Evolutionary conservation across 495 filamentous ascomycete genomes (phyloP), one percentile per base, ranked within the genome.

Genomic region (Aspergillus kassunensis): DNA sequence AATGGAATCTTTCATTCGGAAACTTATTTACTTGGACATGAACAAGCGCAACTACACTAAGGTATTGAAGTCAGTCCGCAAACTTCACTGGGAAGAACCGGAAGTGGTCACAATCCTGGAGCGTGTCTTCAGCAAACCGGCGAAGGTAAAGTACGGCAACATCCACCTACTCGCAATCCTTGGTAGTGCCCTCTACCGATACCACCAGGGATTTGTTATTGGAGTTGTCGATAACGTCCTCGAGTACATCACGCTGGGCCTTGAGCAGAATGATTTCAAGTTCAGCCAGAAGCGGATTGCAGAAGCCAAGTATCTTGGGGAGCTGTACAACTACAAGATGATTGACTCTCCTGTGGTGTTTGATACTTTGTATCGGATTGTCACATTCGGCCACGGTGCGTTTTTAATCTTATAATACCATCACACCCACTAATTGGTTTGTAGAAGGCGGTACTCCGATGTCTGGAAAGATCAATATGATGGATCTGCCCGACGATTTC

Each of bases 321-420:
- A 99, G 74, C 80, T 99, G 31, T 99, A 99, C 75, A 96, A 95
- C 58, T 99, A 97, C 70, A 86, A 93, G 49, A 90, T 97, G 85
- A 81, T 99, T 43, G 93, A 99, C 63, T 93, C 95, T 18, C 88
- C 89, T 0, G 87, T 97, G 11, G 88, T 99, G 29, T 97, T 99
- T 58, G 92, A 99, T 60, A 88, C 87, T 1, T 77, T 99, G 67
- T 99, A 96, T 67, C 88, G 88, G 57, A 90, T 99, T 55, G 79
- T 96, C 61, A 92, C 88, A 1, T 95, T 93, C 60, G 93, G 91
- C 13, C 88, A 97, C 64, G 80, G 81, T 83, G 69, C 65, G 81
- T 65, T n/a, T n/a, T n/a, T n/a, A n/a, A n/a, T n/a, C n/a, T n/a
- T n/a, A n/a, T n/a, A n/a, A n/a, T n/a, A n/a, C n/a, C n/a, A n/a